Conservation (phyloP, 306 rosid species). For the Dicorynia guianensis region DNA sequence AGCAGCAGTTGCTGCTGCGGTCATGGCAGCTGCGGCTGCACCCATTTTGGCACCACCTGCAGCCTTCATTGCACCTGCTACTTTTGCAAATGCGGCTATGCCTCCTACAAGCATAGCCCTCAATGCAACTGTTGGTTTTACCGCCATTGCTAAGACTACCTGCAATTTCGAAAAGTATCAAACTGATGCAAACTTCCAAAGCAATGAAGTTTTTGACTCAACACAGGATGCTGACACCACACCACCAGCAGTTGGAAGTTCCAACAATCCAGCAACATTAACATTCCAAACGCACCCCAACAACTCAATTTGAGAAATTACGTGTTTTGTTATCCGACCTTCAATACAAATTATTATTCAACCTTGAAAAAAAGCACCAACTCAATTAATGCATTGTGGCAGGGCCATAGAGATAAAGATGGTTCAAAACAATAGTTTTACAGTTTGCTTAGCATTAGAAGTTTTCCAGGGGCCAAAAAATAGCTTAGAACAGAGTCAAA, state of each 20-base stretch:
- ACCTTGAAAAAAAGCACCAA: neutral
- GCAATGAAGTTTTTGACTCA: neutral
- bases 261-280: neutral
- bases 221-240: neutral
- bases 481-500: neutral
- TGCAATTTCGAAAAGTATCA: constrained; percentile 27
- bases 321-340: neutral
- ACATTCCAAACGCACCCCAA: neutral
- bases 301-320: too few species aligned
- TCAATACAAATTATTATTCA: neutral
- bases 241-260: neutral
- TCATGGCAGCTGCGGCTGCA: constrained; percentile 66
- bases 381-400: neutral
- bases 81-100: constrained; percentile 72
- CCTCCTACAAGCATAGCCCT: constrained; percentile 78
- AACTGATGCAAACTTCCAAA: neutral
- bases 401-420: too few species aligned
- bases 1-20: constrained; percentile 76
- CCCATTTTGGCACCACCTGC: constrained; percentile 74
- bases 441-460: too few species aligned
- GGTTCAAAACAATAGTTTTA: too few species aligned
- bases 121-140: constrained; percentile 73
- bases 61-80: constrained; percentile 67
- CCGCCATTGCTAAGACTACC: constrained; percentile 48
- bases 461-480: too few species aligned